Evolutionary conservation across 495 filamentous ascomycete genomes (phyloP).

Genomic region (Copromyces sp.): DNA sequence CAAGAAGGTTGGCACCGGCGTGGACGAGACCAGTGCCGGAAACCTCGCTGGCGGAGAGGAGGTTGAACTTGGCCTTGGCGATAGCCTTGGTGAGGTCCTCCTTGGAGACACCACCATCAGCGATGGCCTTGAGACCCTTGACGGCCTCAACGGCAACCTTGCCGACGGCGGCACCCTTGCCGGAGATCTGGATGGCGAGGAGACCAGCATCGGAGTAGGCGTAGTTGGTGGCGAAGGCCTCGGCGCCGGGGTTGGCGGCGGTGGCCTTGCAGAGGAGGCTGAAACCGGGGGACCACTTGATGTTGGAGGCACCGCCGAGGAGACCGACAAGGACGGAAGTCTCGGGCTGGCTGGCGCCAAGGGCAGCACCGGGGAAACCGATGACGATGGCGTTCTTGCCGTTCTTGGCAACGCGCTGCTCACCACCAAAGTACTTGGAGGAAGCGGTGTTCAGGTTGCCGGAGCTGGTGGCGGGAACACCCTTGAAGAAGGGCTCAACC

Average conservation of each 20-base stretch:
- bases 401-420: slow-evolving; percentile 76
- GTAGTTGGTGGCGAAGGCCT: slow-evolving; percentile 58
- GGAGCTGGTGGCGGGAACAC: slow-evolving; percentile 31
- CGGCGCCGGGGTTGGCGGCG: slow-evolving; percentile 52
- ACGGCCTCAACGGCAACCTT: slow-evolving; percentile 52
- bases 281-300: slow-evolving; percentile 95
- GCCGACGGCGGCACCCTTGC: slow-evolving; percentile 55
- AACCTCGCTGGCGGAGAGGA: slow-evolving; percentile 73
- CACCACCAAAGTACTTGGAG: slow-evolving; percentile 85
- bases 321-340: slow-evolving; percentile 79
- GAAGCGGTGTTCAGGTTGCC: slow-evolving; percentile 29
- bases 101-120: slow-evolving; percentile 59
- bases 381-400: slow-evolving; percentile 70
- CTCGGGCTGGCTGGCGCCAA: slow-evolving; percentile 76
- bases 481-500: slow-evolving; percentile 80
- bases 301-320: slow-evolving; percentile 77
- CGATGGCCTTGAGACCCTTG: slow-evolving; percentile 69
- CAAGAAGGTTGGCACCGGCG: slow-evolving; percentile 49
- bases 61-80: slow-evolving; percentile 87
- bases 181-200: slow-evolving; percentile 67
- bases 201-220: slow-evolving; percentile 94
- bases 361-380: slow-evolving; percentile 82
- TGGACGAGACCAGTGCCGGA: slow-evolving; percentile 57
- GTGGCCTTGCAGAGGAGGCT: slow-evolving; percentile 74
- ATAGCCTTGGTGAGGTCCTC: slow-evolving; percentile 88